Conservation (phyloP, 495 filamentous ascomycete species). For the Talaromyces ruber region DNA sequence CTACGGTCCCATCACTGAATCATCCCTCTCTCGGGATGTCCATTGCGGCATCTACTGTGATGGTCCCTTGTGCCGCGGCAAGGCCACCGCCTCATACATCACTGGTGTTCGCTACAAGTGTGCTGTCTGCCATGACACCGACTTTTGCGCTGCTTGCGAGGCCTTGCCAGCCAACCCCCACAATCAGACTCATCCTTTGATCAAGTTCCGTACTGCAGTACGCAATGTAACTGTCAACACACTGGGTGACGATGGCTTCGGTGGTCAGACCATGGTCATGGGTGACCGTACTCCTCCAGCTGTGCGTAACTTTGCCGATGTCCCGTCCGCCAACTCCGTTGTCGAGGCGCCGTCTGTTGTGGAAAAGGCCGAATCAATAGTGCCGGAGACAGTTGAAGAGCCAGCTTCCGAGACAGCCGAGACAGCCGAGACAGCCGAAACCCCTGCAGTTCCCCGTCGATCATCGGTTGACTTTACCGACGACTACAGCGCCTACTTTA, state of each 20-base stretch:
- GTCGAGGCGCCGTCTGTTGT: constrained; percentile 35
- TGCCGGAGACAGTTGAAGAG: constrained; percentile 23
- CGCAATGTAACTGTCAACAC: constrained; percentile 85
- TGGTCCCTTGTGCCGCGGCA: constrained; percentile 73
- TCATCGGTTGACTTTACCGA: not conserved
- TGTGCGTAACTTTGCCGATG: not conserved
- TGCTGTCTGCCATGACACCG: constrained; percentile 89
- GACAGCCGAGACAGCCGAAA: constrained; percentile 1
- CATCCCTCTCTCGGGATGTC: constrained; percentile 36
- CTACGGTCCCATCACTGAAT: constrained; percentile 65
- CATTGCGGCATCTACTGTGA: constrained; percentile 93
- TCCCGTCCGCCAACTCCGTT: not conserved
- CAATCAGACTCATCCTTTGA: constrained; percentile 89
- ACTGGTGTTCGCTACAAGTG: constrained; percentile 90
- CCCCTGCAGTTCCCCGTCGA: not conserved
- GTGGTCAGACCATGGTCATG: constrained; percentile 50
- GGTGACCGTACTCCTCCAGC: constrained; percentile 45
- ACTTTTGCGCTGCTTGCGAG: constrained; percentile 95
- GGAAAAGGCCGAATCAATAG: constrained; percentile 49
- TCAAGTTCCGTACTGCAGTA: constrained; percentile 94
- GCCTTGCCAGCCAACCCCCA: constrained; percentile 74
- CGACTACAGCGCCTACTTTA: constrained; percentile 51
- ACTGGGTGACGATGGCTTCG: constrained; percentile 61
- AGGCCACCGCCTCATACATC: constrained; percentile 57
- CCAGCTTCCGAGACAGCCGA: constrained; percentile 5